A percentile compares a stretch with the other conserved stretches of the same genome.
These are phyloP conservation scores for Myriosclerotinia duriaeana DNA, from an alignment of 2,329 filamentous ascomycete species.

Conservation along the genomic window DNA sequence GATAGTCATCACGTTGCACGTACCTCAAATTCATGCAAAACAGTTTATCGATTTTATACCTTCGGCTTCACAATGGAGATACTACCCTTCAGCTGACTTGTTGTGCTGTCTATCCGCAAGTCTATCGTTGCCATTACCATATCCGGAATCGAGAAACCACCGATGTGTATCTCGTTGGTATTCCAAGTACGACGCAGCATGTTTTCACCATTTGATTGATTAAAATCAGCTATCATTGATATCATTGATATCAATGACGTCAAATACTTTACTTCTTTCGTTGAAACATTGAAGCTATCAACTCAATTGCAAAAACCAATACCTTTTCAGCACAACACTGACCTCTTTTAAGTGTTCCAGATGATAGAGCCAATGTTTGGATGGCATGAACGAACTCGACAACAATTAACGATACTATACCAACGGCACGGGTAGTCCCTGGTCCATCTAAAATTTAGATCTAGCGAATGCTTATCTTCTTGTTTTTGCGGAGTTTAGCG, in stretches of 20 bases:
- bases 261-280: conserved; percentile 5
- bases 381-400: conserved; percentile 14
- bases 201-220: background rate
- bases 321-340: background rate
- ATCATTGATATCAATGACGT: conserved; percentile 17
- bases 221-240: conserved; percentile 1
- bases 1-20: background rate
- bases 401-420: background rate
- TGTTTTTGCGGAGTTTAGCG: conserved; percentile 9
- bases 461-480: conserved; percentile 1
- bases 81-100: conserved; percentile 10
- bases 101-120: background rate
- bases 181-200: background rate
- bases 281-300: conserved; percentile 2
- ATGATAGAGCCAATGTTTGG: conserved; percentile 12
- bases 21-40: background rate
- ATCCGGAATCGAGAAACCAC: background rate
- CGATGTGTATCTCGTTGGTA: background rate
- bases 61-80: background rate
- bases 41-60: conserved; percentile 13
- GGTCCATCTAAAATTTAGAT: background rate
- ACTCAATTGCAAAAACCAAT: background rate
- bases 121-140: background rate
- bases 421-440: conserved; percentile 16
- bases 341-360: conserved; percentile 10